Conservation (phyloP, 192 early-diverging fungal species). For the Cetraspora pellucida region DNA sequence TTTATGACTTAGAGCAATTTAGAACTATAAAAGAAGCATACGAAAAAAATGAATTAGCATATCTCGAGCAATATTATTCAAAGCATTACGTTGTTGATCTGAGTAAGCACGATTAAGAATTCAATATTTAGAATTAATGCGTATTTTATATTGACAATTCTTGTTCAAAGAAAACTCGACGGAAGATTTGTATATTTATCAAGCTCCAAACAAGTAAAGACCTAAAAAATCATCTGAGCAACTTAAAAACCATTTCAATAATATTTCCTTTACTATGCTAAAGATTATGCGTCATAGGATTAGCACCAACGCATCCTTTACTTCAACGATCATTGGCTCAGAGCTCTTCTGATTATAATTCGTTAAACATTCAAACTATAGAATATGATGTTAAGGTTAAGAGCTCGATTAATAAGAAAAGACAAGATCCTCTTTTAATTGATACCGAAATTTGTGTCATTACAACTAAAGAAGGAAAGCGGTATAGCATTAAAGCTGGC, state of each 20-base stretch:
- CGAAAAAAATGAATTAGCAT: slow-evolving; percentile 16
- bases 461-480: neutral
- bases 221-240: neutral
- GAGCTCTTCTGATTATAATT: neutral
- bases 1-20: neutral
- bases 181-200: slow-evolving; percentile 34
- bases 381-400: neutral
- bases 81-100: slow-evolving; percentile 21
- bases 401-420: slow-evolving; percentile 8
- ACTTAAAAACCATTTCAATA: neutral
- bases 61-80: slow-evolving; percentile 34
- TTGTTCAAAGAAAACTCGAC: slow-evolving; percentile 5
- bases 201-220: slow-evolving; percentile 31
- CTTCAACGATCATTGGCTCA: neutral
- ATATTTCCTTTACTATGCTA: neutral
- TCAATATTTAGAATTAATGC: neutral
- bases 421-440: neutral
- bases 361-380: neutral
- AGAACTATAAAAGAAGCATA: slow-evolving; percentile 13
- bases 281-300: slow-evolving; percentile 33
- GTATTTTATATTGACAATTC: neutral
- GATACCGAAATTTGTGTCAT: slow-evolving; percentile 10
- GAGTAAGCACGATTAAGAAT: neutral
- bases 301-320: slow-evolving; percentile 29
- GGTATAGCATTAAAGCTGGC: slow-evolving; percentile 6